Conservation (phyloP, 2,329 filamentous ascomycete species). For the Triangularia verruculosa region DNA sequence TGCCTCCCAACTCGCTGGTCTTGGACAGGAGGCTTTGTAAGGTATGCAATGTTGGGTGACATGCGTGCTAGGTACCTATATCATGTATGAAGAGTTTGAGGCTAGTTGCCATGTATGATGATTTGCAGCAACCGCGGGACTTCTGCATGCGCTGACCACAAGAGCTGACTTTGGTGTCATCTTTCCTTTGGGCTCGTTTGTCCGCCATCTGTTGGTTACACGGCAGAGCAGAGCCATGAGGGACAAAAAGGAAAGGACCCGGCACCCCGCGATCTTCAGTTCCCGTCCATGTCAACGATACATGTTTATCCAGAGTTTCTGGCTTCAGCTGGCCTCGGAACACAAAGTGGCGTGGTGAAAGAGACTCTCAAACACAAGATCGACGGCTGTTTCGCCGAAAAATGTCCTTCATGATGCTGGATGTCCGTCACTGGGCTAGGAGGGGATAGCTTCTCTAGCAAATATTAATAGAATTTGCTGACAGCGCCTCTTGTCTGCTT, state of each 20-base stretch:
- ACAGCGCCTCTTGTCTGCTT: slow-evolving; percentile 6
- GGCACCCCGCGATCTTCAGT: neutral
- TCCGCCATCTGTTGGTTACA: neutral
- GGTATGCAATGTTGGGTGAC: neutral
- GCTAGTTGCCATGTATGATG: slow-evolving; percentile 2
- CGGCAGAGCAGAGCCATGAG: neutral
- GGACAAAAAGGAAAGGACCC: neutral
- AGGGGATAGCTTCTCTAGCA: neutral
- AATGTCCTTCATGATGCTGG: neutral
- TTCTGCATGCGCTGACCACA: slow-evolving; percentile 3
- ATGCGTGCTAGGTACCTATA: neutral
- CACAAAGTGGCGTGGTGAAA: neutral
- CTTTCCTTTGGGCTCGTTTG: neutral
- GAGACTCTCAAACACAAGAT: neutral
- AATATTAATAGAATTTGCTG: slow-evolving; percentile 10
- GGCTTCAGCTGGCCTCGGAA: neutral
- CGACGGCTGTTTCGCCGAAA: neutral
- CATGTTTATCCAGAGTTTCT: neutral
- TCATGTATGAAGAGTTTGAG: neutral
- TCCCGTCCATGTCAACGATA: neutral
- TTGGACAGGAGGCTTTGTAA: neutral
- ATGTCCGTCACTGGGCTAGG: no score
- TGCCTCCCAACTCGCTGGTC: neutral
- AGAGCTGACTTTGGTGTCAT: neutral
- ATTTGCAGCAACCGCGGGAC: slow-evolving; percentile 5